Percentiles rank a stretch among this genome's conserved stretches.
phyloP scores from a whole-genome alignment of 192 early-diverging fungal genomes.

The Linnemannia hyalina region DNA sequence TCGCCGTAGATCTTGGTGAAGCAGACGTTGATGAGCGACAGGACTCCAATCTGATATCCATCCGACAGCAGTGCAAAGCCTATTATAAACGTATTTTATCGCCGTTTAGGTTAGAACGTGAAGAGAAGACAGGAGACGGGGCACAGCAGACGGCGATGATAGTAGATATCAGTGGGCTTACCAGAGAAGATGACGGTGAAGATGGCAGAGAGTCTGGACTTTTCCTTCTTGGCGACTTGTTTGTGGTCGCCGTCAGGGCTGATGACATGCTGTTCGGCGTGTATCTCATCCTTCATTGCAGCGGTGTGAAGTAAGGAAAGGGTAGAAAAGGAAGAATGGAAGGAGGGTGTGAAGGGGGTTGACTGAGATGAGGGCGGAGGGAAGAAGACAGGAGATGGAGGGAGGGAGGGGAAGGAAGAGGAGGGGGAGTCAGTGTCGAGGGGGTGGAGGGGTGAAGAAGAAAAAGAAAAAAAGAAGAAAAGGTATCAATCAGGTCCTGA shows the following conservation, averaged over 20 bases:
- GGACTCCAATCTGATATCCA: conserved; percentile 65
- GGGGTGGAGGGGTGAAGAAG: background rate
- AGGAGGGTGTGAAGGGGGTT: background rate
- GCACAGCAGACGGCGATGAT: background rate
- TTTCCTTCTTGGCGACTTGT: background rate
- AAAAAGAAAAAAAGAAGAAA: background rate
- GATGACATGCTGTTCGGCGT: background rate
- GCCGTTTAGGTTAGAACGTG: too few species aligned
- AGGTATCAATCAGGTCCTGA: too few species aligned
- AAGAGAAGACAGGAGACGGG: background rate
- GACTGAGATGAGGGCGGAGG: background rate
- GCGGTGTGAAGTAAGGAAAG: background rate
- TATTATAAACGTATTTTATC: background rate
- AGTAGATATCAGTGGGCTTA: background rate
- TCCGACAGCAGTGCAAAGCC: conserved; percentile 60
- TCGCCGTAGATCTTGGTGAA: conserved; percentile 56
- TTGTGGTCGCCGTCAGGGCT: background rate
- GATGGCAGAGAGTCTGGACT: conserved; percentile 21
- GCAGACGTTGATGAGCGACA: conserved; percentile 58
- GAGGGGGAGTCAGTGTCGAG: background rate
- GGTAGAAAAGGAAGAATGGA: background rate
- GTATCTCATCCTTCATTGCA: background rate
- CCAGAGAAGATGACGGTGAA: conserved; percentile 35
- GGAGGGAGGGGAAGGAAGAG: background rate
- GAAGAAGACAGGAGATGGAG: background rate